Conservation (phyloP, 1,284 basidiomycete genomes). For the Ceratobasidium sp. region DNA sequence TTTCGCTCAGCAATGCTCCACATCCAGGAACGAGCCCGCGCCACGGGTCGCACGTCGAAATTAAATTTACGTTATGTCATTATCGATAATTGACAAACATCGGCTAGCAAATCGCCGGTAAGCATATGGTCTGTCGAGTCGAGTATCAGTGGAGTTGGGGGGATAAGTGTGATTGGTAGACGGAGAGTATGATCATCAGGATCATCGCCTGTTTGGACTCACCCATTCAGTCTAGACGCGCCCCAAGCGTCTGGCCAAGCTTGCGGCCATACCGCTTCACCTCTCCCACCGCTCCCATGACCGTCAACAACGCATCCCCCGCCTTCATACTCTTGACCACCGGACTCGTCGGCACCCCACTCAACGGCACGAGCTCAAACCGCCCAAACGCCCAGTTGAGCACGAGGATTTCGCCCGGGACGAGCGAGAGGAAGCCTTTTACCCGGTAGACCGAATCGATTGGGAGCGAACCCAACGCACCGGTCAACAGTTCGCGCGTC, state of each 20-base stretch:
- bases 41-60: too few relatives aligned
- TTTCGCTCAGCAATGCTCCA: too few relatives aligned
- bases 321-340: conserved; percentile 41
- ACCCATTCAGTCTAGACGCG: conserved; percentile 47
- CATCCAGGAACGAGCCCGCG: too few relatives aligned
- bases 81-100: too few relatives aligned
- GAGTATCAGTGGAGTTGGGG: too few relatives aligned
- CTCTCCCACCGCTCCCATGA: conserved; percentile 89
- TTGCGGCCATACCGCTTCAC: conserved; percentile 62
- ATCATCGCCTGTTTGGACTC: too few relatives aligned
- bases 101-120: too few relatives aligned
- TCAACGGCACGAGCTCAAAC: conserved; percentile 65
- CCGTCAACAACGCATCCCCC: conserved; percentile 64
- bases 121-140: too few relatives aligned
- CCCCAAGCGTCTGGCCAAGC: conserved; percentile 63
- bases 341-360: conserved; percentile 36
- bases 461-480: conserved; percentile 61
- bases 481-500: conserved; percentile 49
- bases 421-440: conserved; percentile 79
- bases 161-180: too few relatives aligned
- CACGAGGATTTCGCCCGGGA: conserved; percentile 55
- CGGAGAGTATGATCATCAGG: too few relatives aligned
- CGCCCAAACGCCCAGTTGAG: conserved; percentile 93
- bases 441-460: conserved; percentile 77
- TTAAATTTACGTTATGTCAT: too few relatives aligned